Evolutionary conservation across 1,284 basidiomycete genomes (phyloP), one percentile per base, ranked within the genome.

Genomic region (Marasmius sp.): DNA sequence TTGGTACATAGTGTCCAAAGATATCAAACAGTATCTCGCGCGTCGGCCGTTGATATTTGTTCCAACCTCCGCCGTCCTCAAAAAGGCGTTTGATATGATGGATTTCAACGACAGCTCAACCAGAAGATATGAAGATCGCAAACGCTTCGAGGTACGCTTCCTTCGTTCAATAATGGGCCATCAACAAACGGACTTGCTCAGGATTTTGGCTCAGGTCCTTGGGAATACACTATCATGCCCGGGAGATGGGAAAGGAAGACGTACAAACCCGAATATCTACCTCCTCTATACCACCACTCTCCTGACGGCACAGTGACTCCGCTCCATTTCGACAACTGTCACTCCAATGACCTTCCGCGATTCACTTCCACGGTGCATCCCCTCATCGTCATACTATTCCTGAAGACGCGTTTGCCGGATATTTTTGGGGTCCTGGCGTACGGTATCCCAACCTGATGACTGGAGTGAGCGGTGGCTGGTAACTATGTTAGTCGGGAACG

Each of bases 361-460:
- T 20, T 49, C 18, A 49, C 48, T 6, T 11, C 48, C 10, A 49
- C 27, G 48, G 27, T 49, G 14, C 48, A 49, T 20, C 48, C 48
- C 27, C 18, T 27, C 18, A 49, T 49, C 48, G 48, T 27, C 48
- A 14, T 49, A n/a, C n/a, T n/a, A n/a, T n/a, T n/a, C n/a, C n/a
- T n/a, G n/a, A n/a, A n/a, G n/a, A n/a, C n/a, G n/a, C n/a, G n/a
- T n/a, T n/a, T n/a, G n/a, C n/a, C n/a, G n/a, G n/a, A n/a, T n/a
- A n/a, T n/a, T n/a, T n/a, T n/a, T n/a, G n/a, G 77, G 74, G 65
- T 84, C 76, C 11, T 66, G 68, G 16, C 77, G 77, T 33, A 83
- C 78, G 11, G 54, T 71, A 18, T 69, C 68, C 60, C 77, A 79
- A 6, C 81, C 80, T 79, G 38, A 4, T 12, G 41, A 34, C 58